Evolutionary conservation across 345 rosid genomes (phyloP), one percentile per base, ranked within the genome.

Genomic region (Syzygium grande): DNA sequence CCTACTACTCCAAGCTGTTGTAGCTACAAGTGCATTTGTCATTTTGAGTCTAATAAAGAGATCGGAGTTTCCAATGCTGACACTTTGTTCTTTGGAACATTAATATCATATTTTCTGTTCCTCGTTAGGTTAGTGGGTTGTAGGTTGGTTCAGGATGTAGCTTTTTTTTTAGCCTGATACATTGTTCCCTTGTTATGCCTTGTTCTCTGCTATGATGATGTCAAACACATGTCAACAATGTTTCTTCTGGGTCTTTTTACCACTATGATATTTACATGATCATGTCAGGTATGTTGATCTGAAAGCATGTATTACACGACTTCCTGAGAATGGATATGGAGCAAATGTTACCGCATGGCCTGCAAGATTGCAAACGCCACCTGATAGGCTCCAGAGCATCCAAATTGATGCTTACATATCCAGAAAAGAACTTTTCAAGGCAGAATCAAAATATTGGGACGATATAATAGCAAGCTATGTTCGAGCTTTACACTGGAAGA

Each of bases 391-490:
- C 52, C 97, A 94, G 93, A 95, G 96, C 89, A 94, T 97, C 90
- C 92, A 93, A 83, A 90, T 96, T 59, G 99, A 98, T 91, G 95
- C 99, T 11, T 92, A 91, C 90, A 94, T 98, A 87, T 94, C 99
- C 88, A 95, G 98, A 89, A 97, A 93, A 87, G 99, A 98, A 86
- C 97, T 95, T 84, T 95, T 94, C 90, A 94, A 90, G 91, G 99
- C 99, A 56, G 99, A 98, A 91, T 92, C 93, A 54, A 96, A 94
- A 89, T 98, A 94, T 92, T 98, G 99, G 99, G 89, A 88, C n/a
- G 98, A 95, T 88, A 97, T 91, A 88, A 91, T 98, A 88, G 90
- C 90, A 79, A 91, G 97, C 91, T 98, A 94, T 90, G 94, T 96
- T 41, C 94, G 95, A 51, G 94, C 91, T 87, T 92, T 96, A 87